phyloP scores from a whole-genome alignment of 2,329 filamentous ascomycete species.

The Calonectria pseudoreteaudii region DNA sequence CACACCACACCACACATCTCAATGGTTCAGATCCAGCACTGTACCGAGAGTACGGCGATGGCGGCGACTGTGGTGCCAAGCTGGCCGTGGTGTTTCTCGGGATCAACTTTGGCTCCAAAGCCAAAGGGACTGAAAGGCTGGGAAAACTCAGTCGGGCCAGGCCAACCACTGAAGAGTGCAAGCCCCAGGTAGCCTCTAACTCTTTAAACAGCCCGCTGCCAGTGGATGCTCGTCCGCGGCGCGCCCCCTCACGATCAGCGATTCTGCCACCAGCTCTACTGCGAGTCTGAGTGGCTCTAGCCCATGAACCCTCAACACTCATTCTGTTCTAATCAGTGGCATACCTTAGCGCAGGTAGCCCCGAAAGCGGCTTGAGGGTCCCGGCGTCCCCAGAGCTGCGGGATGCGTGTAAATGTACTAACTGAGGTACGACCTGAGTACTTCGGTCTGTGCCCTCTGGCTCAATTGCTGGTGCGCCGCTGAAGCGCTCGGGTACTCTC shows the following conservation, averaged over 20 bases:
- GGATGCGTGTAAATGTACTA: slow-evolving; percentile 36
- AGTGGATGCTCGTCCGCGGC: neutral
- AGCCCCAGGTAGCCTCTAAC: slow-evolving; percentile 25
- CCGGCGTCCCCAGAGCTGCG: slow-evolving; percentile 33
- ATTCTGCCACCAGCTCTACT: slow-evolving; percentile 18
- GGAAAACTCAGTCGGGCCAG: neutral
- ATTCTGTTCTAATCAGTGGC: slow-evolving; percentile 35
- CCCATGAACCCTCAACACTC: slow-evolving; percentile 37
- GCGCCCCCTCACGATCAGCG: slow-evolving; percentile 31
- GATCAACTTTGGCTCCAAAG: slow-evolving; percentile 4
- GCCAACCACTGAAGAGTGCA: neutral
- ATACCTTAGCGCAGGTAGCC: slow-evolving; percentile 36
- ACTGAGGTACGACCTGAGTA: slow-evolving; percentile 19
- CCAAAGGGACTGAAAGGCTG: slow-evolving; percentile 3
- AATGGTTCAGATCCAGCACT: slow-evolving; percentile 9
- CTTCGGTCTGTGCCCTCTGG: slow-evolving; percentile 8
- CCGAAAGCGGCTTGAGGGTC: slow-evolving; percentile 32
- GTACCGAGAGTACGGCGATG: slow-evolving; percentile 8
- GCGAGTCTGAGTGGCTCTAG: slow-evolving; percentile 33
- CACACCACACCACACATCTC: slow-evolving; percentile 1
- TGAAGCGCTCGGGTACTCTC: neutral
- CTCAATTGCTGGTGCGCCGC: neutral
- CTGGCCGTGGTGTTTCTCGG: slow-evolving; percentile 5
- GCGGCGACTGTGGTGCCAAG: neutral
- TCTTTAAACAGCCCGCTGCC: slow-evolving; percentile 33